A percentile compares a stretch with the other conserved stretches of the same genome.
These are phyloP conservation scores for Metschnikowia cubensis DNA, from an alignment of 805 yeast genomes.

Conservation along the genomic window DNA sequence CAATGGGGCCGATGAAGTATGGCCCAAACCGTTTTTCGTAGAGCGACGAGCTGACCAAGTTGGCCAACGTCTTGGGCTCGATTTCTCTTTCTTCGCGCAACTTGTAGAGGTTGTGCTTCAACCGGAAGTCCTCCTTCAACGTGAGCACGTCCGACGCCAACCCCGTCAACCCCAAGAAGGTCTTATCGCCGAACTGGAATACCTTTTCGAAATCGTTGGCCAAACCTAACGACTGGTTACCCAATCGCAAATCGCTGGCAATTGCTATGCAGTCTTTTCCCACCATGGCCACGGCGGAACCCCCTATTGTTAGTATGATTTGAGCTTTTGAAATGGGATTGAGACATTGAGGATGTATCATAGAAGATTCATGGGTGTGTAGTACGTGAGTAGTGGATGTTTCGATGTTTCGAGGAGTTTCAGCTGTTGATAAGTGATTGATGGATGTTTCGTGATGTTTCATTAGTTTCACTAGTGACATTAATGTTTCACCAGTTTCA, in stretches of 20 bases:
- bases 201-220: constrained; percentile 91
- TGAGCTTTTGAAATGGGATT: too few relatives aligned
- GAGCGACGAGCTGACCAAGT: constrained; percentile 82
- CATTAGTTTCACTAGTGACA: background rate
- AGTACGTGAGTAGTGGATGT: too few relatives aligned
- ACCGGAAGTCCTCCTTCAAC: constrained; percentile 72
- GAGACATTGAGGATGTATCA: too few relatives aligned
- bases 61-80: constrained; percentile 92
- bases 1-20: constrained; percentile 93
- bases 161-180: constrained; percentile 89
- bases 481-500: background rate
- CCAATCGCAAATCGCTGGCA: constrained; percentile 92
- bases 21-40: constrained; percentile 95
- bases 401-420: background rate
- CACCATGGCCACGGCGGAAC: constrained; percentile 97
- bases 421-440: background rate
- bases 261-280: constrained; percentile 98
- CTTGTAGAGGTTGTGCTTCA: constrained; percentile 83
- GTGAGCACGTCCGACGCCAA: constrained; percentile 92
- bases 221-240: constrained; percentile 88
- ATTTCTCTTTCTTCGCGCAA: constrained; percentile 86
- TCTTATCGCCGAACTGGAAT: constrained; percentile 74
- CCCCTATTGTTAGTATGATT: constrained; percentile 48
- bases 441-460: too few relatives aligned
- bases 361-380: too few relatives aligned